Conservation (phyloP, 257 asterid species). For the Scutellaria galericulata region DNA sequence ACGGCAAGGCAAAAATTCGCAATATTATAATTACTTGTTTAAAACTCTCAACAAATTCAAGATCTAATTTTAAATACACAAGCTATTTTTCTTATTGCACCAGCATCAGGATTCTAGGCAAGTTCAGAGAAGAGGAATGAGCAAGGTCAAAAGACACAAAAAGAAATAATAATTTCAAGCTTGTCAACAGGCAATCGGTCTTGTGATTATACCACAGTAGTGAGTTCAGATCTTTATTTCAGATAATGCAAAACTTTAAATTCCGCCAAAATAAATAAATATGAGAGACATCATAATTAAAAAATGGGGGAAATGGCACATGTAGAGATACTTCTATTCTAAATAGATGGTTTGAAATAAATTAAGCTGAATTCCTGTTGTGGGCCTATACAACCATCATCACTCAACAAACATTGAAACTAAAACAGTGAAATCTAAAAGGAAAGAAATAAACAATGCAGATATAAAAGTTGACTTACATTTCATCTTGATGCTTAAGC, state of each 20-base stretch:
- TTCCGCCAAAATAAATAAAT: no score
- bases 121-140: neutral
- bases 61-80: neutral
- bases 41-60: constrained; percentile 2
- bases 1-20: neutral
- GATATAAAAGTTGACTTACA: constrained; percentile 55
- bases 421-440: neutral
- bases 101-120: neutral
- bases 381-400: neutral
- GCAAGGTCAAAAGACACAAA: no score
- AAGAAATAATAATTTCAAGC: neutral
- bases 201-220: neutral
- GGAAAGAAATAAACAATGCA: neutral
- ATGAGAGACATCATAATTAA: no score
- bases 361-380: neutral
- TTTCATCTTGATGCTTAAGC: constrained; percentile 58
- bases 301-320: no score
- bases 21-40: neutral
- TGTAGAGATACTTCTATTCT: no score
- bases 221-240: neutral
- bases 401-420: neutral
- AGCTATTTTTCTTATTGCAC: neutral
- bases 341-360: constrained; percentile 3
- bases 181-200: constrained; percentile 6
- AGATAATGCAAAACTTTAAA: neutral